These are phyloP conservation scores for Nannochloropsis granulata DNA, from an alignment of 108 stramenopile genomes.

Conservation along the genomic window DNA sequence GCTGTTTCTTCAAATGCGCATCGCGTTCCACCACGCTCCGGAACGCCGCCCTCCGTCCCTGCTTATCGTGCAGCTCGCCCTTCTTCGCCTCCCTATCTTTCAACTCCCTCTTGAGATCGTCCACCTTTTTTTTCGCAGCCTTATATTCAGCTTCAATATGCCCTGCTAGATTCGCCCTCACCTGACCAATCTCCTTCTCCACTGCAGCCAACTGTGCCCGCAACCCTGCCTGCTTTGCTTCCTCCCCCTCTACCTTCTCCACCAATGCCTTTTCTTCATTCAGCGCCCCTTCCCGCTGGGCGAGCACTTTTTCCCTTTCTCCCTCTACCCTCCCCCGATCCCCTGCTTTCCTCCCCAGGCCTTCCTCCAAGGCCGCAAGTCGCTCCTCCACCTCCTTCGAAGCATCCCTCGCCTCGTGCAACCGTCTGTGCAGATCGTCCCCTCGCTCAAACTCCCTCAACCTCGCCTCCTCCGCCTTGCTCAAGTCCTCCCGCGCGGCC, in stretches of 20 bases:
- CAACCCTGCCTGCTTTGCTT: background rate
- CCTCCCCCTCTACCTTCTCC: background rate
- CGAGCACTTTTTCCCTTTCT: background rate
- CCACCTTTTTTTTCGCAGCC: background rate
- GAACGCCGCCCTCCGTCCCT: conserved; percentile 33
- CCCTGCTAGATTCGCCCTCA: background rate
- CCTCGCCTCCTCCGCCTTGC: conserved; percentile 60
- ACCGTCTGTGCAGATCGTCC: background rate
- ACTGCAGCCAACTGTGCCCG: background rate
- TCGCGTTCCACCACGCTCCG: background rate
- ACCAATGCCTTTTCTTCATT: conserved; percentile 3
- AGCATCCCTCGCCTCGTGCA: conserved; percentile 1
- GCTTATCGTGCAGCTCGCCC: conserved; percentile 73
- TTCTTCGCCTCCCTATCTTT: conserved; percentile 45
- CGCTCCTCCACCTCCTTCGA: conserved; percentile 2
- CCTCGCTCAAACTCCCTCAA: conserved; percentile 43
- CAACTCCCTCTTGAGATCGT: conserved; percentile 43
- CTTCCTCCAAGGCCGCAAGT: background rate
- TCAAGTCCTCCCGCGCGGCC: conserved; percentile 42
- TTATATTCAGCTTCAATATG: background rate
- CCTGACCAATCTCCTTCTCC: background rate
- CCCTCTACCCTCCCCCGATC: background rate
- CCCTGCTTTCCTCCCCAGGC: background rate
- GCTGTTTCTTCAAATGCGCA: background rate
- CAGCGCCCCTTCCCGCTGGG: background rate